These are phyloP conservation scores for Xylaria castorea DNA, from an alignment of 495 filamentous ascomycete species.

Conservation along the genomic window DNA sequence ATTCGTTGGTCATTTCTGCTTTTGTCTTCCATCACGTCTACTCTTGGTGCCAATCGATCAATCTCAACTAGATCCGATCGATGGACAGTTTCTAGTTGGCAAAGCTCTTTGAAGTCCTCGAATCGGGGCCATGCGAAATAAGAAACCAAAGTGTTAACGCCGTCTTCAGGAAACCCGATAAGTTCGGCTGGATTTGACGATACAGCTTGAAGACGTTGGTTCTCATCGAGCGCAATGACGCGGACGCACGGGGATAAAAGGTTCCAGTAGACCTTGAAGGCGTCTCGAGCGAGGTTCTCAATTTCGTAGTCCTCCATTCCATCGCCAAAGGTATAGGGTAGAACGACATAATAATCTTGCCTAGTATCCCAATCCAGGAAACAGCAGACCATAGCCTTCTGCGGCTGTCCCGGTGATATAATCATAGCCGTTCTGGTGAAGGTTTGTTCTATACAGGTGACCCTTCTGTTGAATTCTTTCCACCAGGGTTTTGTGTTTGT, in stretches of 20 bases:
- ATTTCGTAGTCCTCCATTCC: background rate
- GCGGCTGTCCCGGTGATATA: background rate
- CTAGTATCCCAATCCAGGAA: conserved; percentile 6
- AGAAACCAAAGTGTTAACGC: background rate
- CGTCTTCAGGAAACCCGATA: background rate
- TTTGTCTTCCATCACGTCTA: background rate
- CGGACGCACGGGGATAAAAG: background rate
- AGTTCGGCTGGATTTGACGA: background rate
- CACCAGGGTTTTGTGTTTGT: conserved; percentile 7
- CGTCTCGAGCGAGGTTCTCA: background rate
- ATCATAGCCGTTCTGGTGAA: background rate
- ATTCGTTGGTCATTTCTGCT: background rate
- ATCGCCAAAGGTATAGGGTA: background rate
- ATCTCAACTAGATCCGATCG: conserved; percentile 1
- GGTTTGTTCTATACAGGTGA: background rate
- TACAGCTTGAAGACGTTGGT: background rate
- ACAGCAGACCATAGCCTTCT: background rate
- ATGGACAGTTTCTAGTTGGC: background rate
- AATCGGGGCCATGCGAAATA: background rate
- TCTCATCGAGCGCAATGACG: background rate
- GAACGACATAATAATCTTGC: conserved; percentile 3
- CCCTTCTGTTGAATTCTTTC: background rate
- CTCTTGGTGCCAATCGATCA: conserved; percentile 1
- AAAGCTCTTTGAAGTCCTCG: background rate
- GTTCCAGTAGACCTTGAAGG: background rate